phyloP scores from a whole-genome alignment of 1,284 basidiomycete species.

The Moesziomyces sp. region DNA sequence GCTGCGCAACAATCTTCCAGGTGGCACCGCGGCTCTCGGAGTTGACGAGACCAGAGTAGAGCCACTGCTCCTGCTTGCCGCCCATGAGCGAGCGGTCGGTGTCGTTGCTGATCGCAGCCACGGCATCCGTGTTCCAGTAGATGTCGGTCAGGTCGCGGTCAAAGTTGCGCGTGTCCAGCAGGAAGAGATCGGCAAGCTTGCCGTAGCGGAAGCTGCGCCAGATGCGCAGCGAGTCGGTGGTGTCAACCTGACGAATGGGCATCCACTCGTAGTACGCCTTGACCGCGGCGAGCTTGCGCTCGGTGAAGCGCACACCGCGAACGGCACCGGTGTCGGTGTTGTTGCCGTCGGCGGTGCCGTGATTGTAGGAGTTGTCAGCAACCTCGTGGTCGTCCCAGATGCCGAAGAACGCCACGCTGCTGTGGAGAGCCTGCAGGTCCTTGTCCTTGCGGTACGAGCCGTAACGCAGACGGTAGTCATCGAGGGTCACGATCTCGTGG shows the following conservation, averaged over 20 bases:
- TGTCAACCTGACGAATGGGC: conserved; percentile 76
- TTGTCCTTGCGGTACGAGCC: conserved; percentile 71
- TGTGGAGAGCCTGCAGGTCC: conserved; percentile 36
- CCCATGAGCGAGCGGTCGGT: conserved; percentile 71
- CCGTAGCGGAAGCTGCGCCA: conserved; percentile 73
- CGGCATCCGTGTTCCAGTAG: conserved; percentile 73
- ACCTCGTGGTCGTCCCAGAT: conserved; percentile 75
- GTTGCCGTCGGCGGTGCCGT: conserved; percentile 76
- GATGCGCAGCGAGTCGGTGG: conserved; percentile 75
- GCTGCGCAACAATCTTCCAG: conserved; percentile 74
- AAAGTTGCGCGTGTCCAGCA: conserved; percentile 78
- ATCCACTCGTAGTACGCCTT: conserved; percentile 79
- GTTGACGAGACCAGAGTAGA: conserved; percentile 71
- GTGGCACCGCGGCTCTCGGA: conserved; percentile 71
- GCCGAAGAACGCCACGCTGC: conserved; percentile 33
- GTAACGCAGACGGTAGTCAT: conserved; percentile 75
- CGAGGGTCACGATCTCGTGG: conserved; percentile 74
- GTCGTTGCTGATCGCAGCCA: conserved; percentile 49
- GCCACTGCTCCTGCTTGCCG: conserved; percentile 74
- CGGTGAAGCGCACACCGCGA: conserved; percentile 71
- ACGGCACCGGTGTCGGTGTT: conserved; percentile 71
- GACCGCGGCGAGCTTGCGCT: conserved; percentile 75
- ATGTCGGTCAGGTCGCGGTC: conserved; percentile 76
- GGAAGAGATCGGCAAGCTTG: conserved; percentile 46
- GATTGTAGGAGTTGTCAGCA: conserved; percentile 76